Base-by-base conservation (phyloP, 495 filamentous ascomycete genomes). In the Stereocaulon alpinum region DNA sequence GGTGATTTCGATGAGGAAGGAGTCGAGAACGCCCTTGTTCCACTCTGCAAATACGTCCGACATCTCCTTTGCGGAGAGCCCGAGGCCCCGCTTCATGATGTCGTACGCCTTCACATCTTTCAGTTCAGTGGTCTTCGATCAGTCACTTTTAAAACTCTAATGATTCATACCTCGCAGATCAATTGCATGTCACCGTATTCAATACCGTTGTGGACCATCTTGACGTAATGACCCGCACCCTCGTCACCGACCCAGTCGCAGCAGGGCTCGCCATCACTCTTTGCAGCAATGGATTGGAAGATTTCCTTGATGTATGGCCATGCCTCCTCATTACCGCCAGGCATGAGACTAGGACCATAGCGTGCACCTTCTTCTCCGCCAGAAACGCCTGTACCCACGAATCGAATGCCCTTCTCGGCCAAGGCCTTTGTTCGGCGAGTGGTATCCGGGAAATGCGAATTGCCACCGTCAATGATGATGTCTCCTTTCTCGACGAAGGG, bases 181-280 rank as follows among this genome's bases (percentile, higher is more conserved):
- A 98, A 79, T 82, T 98, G 93, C 93, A 98, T 98, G 76, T 98
- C 93, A 85, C 93, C 93, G 71, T 98, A 98, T 78, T 98, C 93
- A 70, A 98, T 98, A 82, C 93, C 93, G 74, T 98, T 98, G 86
- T 98, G 93, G 60, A 98, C 93, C 94, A 98, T 98, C 86, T 98
- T 98, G 79, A 98, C 91, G 81, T 96, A 98, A 83, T 98, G 93
- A 61, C 93, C 93, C 71, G 93, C 86, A 81, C 93, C 93, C 72
- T 96, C 91, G 79, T 98, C 93, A 80, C 93, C 93, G 65, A 97
- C 93, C 93, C 93, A 98, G 75, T 98, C 91, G 72, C 93, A 98
- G 83, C 93, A 98, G 45, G 93, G 74, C 81, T 98, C 94, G 63
- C 84, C 86, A 66, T 96, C 91, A 72, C 87, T 91, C 84, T 97